Conservation (phyloP, 2,329 filamentous ascomycete genomes). For the Colletotrichum coccodes region DNA sequence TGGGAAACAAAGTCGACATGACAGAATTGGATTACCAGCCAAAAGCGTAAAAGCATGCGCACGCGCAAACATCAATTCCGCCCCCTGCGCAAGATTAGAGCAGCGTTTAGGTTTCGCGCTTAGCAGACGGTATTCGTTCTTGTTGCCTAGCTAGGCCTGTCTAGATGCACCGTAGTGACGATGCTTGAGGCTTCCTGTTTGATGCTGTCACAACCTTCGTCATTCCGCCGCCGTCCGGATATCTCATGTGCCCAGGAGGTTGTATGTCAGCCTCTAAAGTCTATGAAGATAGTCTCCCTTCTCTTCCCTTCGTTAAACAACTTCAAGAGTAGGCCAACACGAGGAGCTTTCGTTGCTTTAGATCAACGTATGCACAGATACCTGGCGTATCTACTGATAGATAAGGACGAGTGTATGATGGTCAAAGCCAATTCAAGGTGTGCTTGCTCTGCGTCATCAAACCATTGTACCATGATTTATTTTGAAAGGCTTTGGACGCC, state of each 20-base stretch:
- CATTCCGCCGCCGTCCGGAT: not conserved
- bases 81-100: not conserved
- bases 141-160: not conserved
- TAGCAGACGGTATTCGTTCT: not conserved
- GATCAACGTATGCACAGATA: not conserved
- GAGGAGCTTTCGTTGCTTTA: no score
- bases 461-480: not conserved
- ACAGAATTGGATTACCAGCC: constrained; percentile 3
- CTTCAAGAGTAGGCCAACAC: not conserved
- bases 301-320: not conserved
- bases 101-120: not conserved
- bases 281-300: not conserved
- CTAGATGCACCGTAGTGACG: not conserved
- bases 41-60: not conserved
- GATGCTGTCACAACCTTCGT: not conserved
- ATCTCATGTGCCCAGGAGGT: not conserved
- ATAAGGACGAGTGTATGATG: not conserved
- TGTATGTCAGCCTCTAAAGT: not conserved
- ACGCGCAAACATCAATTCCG: not conserved
- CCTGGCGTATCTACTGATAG: not conserved
- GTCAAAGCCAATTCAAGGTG: not conserved
- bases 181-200: not conserved
- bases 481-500: not conserved
- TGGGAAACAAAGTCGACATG: constrained; percentile 2
- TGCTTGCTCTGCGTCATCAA: not conserved